phyloP scores from a whole-genome alignment of 148 eudicot genomes.

The Silene conica region DNA sequence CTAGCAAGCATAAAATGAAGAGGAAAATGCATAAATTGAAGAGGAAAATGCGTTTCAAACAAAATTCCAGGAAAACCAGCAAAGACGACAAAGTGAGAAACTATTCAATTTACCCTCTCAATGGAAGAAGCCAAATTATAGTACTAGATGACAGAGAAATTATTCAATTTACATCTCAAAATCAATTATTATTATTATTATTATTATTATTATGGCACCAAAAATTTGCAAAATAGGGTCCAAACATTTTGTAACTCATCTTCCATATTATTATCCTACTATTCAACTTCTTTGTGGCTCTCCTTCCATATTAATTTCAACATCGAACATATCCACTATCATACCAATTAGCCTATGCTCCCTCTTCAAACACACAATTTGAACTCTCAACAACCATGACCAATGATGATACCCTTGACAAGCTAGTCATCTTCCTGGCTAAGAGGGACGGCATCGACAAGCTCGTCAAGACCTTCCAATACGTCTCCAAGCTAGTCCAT shows the following conservation, averaged over 20 bases:
- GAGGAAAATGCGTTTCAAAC: background rate
- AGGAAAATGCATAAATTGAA: background rate
- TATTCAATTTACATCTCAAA: slow-evolving; percentile 15
- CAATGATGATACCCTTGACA: slow-evolving; percentile 85
- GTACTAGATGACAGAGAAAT: background rate
- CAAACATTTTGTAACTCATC: slow-evolving; percentile 26
- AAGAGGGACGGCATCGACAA: slow-evolving; percentile 96
- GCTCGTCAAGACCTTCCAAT: slow-evolving; percentile 93
- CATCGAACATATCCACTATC: slow-evolving; percentile 16
- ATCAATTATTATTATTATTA: slow-evolving; percentile 12
- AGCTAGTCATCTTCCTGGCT: slow-evolving; percentile 84
- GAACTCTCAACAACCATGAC: slow-evolving; percentile 35
- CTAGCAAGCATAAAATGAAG: no score
- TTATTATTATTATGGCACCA: slow-evolving; percentile 23
- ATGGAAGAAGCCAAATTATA: background rate
- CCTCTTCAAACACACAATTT: slow-evolving; percentile 2
- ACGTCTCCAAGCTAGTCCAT: slow-evolving; percentile 76
- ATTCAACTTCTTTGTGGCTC: slow-evolving; percentile 37
- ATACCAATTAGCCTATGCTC: slow-evolving; percentile 15
- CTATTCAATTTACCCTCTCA: background rate
- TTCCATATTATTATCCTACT: slow-evolving; percentile 32
- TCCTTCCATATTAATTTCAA: slow-evolving; percentile 22
- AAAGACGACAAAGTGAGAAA: background rate
- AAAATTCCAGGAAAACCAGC: slow-evolving; percentile 1
- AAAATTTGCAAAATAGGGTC: slow-evolving; percentile 29